Base-by-base conservation (phyloP, 169 alveolate species). In the Babesia divergens region DNA sequence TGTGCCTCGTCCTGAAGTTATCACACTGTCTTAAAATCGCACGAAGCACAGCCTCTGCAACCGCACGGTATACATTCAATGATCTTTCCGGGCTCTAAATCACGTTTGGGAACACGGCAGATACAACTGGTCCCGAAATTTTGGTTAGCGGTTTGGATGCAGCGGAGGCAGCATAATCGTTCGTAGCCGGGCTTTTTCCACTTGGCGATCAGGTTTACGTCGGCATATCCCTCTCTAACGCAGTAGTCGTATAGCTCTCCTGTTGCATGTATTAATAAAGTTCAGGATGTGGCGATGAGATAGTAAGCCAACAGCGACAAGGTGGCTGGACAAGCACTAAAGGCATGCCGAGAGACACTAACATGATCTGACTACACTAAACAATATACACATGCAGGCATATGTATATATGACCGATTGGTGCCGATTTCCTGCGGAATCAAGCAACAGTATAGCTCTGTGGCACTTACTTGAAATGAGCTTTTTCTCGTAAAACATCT, bases 141-240 rank as follows among this genome's bases (percentile, higher is more conserved):
- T 64, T 94, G 95, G 76, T 93, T 96, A 35, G 94, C 71, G 38
- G 95, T 85, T 80, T 96, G 95, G 31, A 97, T 94, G 72, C 99
- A 97, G 46, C 93, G 86, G 31, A 89, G 51, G 81, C 99, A 98
- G 83, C 99, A 98, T 53, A 98, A 92, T 70, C 91, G 92, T 68
- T 97, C 99, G 89, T 90, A 98, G 8, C 99, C 99, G 65, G 91
- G 95, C 86, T 98, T 98, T 76, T 96, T 94, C 99, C 99, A 98
- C 92, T 98, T 98, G 28, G 99, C 98, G 29, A 98, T 96, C 65
- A 98, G 91, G 38, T 90, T 86, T 29, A 97, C 97, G 82, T 98
- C 99, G 0, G 97, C 99, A 64, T 91, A 96, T 53, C 97, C 95
- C 80, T 98, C 99, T 31, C 93, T 86, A 40, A 96, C 81, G 75